Percentiles rank a stretch among this genome's conserved stretches.
phyloP scores from a whole-genome alignment of 2,329 filamentous ascomycete species.

The Scytalidium lignicola region DNA sequence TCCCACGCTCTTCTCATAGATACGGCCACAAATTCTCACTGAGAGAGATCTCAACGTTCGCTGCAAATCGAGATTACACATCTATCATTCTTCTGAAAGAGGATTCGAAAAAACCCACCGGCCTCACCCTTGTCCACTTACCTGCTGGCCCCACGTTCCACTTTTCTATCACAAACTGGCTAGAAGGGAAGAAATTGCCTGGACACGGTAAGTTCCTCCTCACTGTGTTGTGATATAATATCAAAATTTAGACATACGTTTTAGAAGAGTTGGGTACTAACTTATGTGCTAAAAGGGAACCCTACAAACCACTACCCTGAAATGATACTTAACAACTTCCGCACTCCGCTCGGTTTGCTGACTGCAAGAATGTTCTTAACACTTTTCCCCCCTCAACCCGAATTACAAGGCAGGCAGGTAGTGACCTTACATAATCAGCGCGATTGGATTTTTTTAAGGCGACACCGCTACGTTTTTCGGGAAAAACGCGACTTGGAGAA shows the following conservation, averaged over 20 bases:
- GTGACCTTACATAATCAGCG: slow-evolving; percentile 92
- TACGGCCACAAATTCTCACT: slow-evolving; percentile 89
- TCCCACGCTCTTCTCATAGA: slow-evolving; percentile 77
- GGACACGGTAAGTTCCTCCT: slow-evolving; percentile 55
- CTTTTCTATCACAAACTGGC: slow-evolving; percentile 85
- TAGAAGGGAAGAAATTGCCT: slow-evolving; percentile 80
- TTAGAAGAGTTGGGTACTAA: too few species aligned
- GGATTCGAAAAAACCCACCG: slow-evolving; percentile 78
- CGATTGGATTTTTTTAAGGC: slow-evolving; percentile 89
- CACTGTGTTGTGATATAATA: too few species aligned
- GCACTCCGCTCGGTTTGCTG: slow-evolving; percentile 82
- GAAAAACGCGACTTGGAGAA: slow-evolving; percentile 86
- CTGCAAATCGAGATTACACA: slow-evolving; percentile 75
- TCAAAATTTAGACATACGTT: too few species aligned
- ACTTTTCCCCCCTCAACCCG: slow-evolving; percentile 74
- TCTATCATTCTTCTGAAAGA: slow-evolving; percentile 82
- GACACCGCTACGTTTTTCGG: slow-evolving; percentile 88
- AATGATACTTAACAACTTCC: slow-evolving; percentile 88
- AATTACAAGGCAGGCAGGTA: slow-evolving; percentile 81
- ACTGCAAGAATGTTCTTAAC: slow-evolving; percentile 80
- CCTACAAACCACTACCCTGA: slow-evolving; percentile 88
- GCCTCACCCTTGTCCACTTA: slow-evolving; percentile 78
- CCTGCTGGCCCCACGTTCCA: slow-evolving; percentile 87
- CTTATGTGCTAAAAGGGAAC: slow-evolving; percentile 41
- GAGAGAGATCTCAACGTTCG: slow-evolving; percentile 83